Percentiles rank a stretch among this genome's conserved stretches.
Conservation (phyloP, 495 filamentous ascomycete genomes). For the Cudoniella acicularis region DNA sequence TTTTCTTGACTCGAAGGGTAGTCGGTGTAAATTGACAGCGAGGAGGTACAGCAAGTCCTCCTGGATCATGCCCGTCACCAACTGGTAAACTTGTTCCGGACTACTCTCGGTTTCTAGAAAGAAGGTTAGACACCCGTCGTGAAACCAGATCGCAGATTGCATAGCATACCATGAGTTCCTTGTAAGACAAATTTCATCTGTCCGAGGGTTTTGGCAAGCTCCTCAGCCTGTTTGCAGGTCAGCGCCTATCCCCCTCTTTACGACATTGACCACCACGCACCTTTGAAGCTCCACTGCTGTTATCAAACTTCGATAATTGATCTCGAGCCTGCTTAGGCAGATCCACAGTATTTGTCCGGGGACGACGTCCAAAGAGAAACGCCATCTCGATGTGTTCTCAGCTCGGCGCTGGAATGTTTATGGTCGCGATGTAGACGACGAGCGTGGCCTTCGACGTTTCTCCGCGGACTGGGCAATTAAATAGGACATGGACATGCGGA, state of each 20-base stretch:
- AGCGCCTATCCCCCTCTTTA: conserved; percentile 9
- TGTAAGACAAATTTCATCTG: conserved; percentile 84
- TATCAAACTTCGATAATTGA: conserved; percentile 50
- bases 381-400: conserved; percentile 37
- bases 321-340: conserved; percentile 51
- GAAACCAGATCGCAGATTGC: not conserved
- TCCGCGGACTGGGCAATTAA: conserved; percentile 1
- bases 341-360: conserved; percentile 48
- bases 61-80: conserved; percentile 75
- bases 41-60: conserved; percentile 85
- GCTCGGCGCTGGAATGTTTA: conserved; percentile 7
- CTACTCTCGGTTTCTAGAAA: conserved; percentile 72
- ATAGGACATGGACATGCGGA: conserved; percentile 7
- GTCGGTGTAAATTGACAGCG: conserved; percentile 68
- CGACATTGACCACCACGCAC: conserved; percentile 29
- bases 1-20: conserved; percentile 93
- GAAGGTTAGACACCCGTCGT: conserved; percentile 4
- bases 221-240: conserved; percentile 51
- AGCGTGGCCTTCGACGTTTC: conserved; percentile 11
- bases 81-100: conserved; percentile 78
- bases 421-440: not conserved
- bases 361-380: conserved; percentile 81
- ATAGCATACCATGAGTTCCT: conserved; percentile 50
- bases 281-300: conserved; percentile 46
- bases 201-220: conserved; percentile 68